A percentile compares a stretch with the other conserved stretches of the same genome.
phyloP scores from a whole-genome alignment of 768 basidiomycete species.

The Mycena haematopus region DNA sequence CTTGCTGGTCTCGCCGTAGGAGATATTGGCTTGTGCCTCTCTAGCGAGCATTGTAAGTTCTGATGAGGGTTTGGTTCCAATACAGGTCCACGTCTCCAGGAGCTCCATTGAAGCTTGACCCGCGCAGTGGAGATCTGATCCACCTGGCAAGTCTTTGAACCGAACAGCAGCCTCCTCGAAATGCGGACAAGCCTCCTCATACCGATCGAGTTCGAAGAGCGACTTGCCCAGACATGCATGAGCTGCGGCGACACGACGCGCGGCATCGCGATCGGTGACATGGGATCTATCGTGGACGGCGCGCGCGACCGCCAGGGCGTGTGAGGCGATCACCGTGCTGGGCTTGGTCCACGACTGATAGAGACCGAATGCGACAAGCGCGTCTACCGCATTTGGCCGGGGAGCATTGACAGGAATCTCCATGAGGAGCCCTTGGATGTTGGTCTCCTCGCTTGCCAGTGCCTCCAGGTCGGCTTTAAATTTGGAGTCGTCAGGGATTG shows the following conservation, averaged over 20 bases:
- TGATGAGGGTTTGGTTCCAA: neutral
- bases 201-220: neutral
- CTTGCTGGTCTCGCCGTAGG: too few species aligned
- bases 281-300: neutral
- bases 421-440: constrained; percentile 23
- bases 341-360: constrained; percentile 30
- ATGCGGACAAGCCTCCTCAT: neutral
- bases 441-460: neutral
- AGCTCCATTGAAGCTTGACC: neutral
- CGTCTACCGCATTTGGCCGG: constrained; percentile 23
- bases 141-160: neutral
- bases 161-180: neutral
- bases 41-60: neutral
- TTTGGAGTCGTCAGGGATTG: constrained; percentile 1
- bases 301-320: constrained; percentile 11
- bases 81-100: neutral
- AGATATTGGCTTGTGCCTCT: too few species aligned
- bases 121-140: neutral
- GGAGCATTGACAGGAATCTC: neutral
- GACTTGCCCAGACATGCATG: neutral
- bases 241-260: neutral
- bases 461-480: constrained; percentile 4
- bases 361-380: constrained; percentile 25
- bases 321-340: constrained; percentile 11
- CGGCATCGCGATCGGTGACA: neutral